Conservation (phyloP, 202 grass and related monocot species). For the Dendrocalamus latiflorus region DNA sequence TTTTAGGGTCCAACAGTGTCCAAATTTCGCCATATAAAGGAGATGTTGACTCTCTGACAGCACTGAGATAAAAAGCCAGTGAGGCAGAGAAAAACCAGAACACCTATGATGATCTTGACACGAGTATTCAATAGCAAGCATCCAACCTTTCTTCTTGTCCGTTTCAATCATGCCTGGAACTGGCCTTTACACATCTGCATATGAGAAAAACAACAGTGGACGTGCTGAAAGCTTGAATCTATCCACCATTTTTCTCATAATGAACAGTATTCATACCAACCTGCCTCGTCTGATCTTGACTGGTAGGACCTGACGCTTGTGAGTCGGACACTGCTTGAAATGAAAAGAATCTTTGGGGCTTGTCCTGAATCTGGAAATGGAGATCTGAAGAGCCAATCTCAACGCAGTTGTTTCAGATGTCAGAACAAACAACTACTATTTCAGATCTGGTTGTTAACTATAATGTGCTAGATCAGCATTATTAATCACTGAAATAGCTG, state of each 20-base stretch:
- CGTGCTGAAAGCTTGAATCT: neutral
- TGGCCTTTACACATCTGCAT: slow-evolving; percentile 1
- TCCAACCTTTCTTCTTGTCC: too few species aligned
- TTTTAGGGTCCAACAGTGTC: too few species aligned
- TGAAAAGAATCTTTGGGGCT: slow-evolving; percentile 1
- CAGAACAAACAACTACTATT: slow-evolving; percentile 21
- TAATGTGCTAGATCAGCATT: neutral
- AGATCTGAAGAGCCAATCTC: slow-evolving; percentile 13
- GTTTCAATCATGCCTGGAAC: slow-evolving; percentile 27
- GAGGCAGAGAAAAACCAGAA: neutral
- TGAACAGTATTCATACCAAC: too few species aligned
- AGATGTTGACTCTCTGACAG: slow-evolving; percentile 28
- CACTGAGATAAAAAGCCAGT: neutral
- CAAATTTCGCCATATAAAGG: neutral
- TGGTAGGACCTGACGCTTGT: neutral
- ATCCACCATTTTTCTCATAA: neutral
- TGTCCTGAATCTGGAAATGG: slow-evolving; percentile 21
- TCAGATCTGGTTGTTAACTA: slow-evolving; percentile 11
- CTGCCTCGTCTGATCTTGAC: slow-evolving; percentile 1
- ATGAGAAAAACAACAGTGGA: neutral
- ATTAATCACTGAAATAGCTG: slow-evolving; percentile 2
- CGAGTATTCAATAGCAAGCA: too few species aligned
- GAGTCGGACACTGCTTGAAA: neutral
- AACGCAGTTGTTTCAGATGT: slow-evolving; percentile 8
- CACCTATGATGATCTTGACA: too few species aligned